Conservation (phyloP, 2,329 filamentous ascomycete species). For the Malbranchea zuffiana region DNA sequence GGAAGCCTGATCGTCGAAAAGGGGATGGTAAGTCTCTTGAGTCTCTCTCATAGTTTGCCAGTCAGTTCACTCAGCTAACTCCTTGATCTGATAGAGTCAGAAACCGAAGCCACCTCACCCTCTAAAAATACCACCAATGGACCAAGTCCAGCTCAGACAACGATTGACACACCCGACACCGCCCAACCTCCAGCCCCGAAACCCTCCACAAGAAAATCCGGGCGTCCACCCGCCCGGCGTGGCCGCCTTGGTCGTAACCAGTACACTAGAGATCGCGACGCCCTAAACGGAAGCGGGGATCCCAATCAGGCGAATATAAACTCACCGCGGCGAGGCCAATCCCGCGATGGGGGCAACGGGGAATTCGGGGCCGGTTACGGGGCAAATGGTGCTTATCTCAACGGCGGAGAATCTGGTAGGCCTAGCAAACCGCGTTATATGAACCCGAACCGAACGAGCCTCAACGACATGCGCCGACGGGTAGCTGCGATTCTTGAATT, state of each 20-base stretch:
- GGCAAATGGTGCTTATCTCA: constrained; percentile 40
- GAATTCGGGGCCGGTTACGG: constrained; percentile 28
- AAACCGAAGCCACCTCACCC: constrained; percentile 54
- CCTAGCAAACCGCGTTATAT: constrained; percentile 50
- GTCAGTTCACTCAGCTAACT: neutral
- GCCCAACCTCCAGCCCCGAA: constrained; percentile 28
- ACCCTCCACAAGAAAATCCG: constrained; percentile 48
- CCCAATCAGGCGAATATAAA: constrained; percentile 19
- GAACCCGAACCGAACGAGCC: constrained; percentile 53
- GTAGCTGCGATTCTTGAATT: constrained; percentile 79
- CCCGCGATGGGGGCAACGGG: constrained; percentile 27
- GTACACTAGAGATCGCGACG: constrained; percentile 65
- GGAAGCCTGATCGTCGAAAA: constrained; percentile 66
- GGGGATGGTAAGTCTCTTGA: constrained; percentile 54
- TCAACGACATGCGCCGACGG: constrained; percentile 79
- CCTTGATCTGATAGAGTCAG: constrained; percentile 45
- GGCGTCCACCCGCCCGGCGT: constrained; percentile 55
- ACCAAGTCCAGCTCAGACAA: constrained; percentile 33
- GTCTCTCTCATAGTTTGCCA: neutral
- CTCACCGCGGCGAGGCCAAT: constrained; percentile 33
- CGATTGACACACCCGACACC: constrained; percentile 33
- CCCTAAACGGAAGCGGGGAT: constrained; percentile 41
- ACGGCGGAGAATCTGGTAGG: constrained; percentile 47
- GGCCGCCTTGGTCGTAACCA: constrained; percentile 63
- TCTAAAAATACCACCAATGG: constrained; percentile 32